Evolutionary conservation across 2,329 filamentous ascomycete species (phyloP).

Genomic region (Pyricularia sp.): DNA sequence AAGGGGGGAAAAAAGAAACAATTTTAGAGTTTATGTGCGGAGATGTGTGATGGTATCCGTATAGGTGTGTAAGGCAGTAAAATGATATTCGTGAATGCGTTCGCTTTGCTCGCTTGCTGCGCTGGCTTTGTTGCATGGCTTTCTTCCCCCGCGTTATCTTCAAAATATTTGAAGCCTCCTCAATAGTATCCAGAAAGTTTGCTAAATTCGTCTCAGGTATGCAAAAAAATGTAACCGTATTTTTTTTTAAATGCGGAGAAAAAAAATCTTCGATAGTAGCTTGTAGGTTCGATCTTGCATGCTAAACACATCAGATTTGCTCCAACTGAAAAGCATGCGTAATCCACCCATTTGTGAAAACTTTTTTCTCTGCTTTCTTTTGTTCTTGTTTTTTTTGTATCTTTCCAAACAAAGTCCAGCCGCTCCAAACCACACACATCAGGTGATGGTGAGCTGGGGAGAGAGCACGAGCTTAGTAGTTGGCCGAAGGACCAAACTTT

Average conservation of each 20-base stretch:
- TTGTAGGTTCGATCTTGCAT: background rate
- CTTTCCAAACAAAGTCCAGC: background rate
- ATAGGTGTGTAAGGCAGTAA: background rate
- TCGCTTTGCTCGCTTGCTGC: background rate
- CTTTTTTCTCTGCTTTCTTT: background rate
- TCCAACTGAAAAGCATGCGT: background rate
- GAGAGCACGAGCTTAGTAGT: background rate
- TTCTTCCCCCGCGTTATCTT: background rate
- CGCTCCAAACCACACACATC: background rate
- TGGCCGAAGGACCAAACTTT: slow-evolving; percentile 6
- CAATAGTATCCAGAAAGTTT: background rate
- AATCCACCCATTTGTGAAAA: background rate
- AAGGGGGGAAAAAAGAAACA: background rate
- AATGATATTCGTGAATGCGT: background rate
- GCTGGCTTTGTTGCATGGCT: background rate
- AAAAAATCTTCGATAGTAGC: background rate
- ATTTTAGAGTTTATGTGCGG: background rate
- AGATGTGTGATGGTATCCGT: background rate
- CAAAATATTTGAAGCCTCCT: background rate
- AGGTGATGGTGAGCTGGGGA: background rate
- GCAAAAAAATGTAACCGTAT: background rate
- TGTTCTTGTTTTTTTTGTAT: background rate
- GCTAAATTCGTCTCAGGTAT: background rate
- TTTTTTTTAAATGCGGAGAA: background rate
- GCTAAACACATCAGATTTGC: background rate